Evolutionary conservation across 257 asterid species (phyloP).

Genomic region (Plantago ovata): DNA sequence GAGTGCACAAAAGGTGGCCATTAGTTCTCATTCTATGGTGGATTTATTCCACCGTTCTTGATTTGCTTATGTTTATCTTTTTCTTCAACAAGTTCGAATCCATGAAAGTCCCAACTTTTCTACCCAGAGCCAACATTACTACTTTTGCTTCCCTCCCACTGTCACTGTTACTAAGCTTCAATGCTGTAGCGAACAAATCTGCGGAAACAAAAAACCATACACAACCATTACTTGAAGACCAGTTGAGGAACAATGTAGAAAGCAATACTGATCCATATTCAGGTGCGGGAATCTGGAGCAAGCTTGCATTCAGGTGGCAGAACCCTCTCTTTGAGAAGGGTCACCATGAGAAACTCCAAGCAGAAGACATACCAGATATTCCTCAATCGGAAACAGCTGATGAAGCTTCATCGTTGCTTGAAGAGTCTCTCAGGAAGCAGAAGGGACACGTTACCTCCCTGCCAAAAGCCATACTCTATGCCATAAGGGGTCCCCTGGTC

Average conservation of each 20-base stretch:
- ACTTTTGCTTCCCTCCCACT: slow-evolving; percentile 56
- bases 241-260: background rate
- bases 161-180: slow-evolving; percentile 42
- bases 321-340: slow-evolving; percentile 73
- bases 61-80: slow-evolving; percentile 25
- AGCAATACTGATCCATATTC: slow-evolving; percentile 39
- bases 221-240: slow-evolving; percentile 42
- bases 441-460: slow-evolving; percentile 38
- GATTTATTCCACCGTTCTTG: slow-evolving; percentile 39
- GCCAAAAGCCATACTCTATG: slow-evolving; percentile 45
- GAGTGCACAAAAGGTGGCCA: slow-evolving; percentile 51
- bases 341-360: slow-evolving; percentile 35
- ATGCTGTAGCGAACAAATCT: slow-evolving; percentile 20
- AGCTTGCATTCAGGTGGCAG: slow-evolving; percentile 65
- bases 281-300: slow-evolving; percentile 68
- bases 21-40: slow-evolving; percentile 62
- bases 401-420: slow-evolving; percentile 60
- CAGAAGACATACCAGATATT: slow-evolving; percentile 50
- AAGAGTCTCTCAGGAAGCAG: slow-evolving; percentile 51
- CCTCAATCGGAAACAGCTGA: slow-evolving; percentile 58
- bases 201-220: slow-evolving; percentile 25
- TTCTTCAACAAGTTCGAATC: slow-evolving; percentile 25
- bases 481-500: slow-evolving; percentile 45
- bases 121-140: slow-evolving; percentile 30
- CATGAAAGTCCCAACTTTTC: slow-evolving; percentile 25